Conservation (phyloP, 768 basidiomycete species). For the Trametes sanguinea region DNA sequence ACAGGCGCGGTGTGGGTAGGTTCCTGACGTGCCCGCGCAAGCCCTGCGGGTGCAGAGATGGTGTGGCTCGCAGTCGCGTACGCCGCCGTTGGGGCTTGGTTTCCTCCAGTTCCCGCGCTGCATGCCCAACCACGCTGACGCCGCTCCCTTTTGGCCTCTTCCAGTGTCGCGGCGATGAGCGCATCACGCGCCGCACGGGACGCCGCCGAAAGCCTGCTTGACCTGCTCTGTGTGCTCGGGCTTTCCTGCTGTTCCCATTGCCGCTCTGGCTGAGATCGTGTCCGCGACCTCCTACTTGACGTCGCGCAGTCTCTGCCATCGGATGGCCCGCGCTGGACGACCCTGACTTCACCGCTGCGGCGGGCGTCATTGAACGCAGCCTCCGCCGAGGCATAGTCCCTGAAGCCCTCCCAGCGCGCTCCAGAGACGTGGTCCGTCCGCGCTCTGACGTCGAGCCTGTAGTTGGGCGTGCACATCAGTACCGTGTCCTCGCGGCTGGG, state of each 20-base stretch:
- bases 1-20: too few relatives aligned
- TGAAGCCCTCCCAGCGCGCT: constrained; percentile 11
- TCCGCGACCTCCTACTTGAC: too few relatives aligned
- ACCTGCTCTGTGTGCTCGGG: neutral
- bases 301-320: neutral
- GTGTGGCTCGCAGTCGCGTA: too few relatives aligned
- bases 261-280: too few relatives aligned
- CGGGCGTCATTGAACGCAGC: constrained; percentile 4
- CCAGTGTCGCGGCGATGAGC: neutral
- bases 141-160: neutral
- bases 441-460: constrained; percentile 12
- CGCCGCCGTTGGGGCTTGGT: neutral
- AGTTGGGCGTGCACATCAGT: neutral
- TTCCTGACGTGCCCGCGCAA: too few relatives aligned
- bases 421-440: neutral
- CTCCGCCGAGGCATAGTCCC: constrained; percentile 1
- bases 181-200: neutral
- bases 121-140: neutral
- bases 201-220: neutral
- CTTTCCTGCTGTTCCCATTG: neutral
- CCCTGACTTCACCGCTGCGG: neutral
- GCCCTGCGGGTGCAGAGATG: too few relatives aligned
- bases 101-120: neutral
- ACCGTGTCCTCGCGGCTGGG: neutral
- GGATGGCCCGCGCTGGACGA: neutral